Base-by-base conservation (phyloP, 2,329 filamentous ascomycete species). In the Dothistroma pini region DNA sequence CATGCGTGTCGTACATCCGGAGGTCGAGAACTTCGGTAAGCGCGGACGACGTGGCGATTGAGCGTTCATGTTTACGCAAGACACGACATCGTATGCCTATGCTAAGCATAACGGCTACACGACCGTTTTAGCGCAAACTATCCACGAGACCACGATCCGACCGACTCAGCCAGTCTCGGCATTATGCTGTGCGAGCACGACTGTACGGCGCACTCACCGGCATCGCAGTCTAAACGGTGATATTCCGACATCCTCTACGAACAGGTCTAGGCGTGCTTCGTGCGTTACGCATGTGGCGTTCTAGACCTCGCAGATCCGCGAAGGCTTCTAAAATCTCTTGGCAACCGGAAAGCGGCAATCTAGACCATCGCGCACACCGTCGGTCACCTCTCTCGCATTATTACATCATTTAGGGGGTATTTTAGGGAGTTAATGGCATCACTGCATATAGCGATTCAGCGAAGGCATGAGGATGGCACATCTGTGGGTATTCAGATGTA, bases 1-100 rank as follows among this genome's bases (percentile, higher is more conserved):
- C 74, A 96, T 96, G 83, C 87, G 92, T 38, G 93, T 97, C 54
- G 93, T 96, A 65, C 93, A 97, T 75, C 93, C 93, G 0, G 91
- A 96, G 63, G 84, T 93, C 59, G 89, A 93, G 65, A 88, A 90
- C 69, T 87, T 89, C n/a, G 89, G 90, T 68, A 89, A 88, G 76
- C 76, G 80, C 64, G 75, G 77, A 48, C 69, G 75, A 51, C 75
- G 78, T 53, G 75, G 77, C 53, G 64, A 64, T 21, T 66, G 54
- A 64, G 56, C 48, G 9, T 6, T 10, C 11, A 25, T 25, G 21
- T 14, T 16, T 6, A 51, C 11, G 48, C 48, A 7, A 31, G 10
- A 5, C 10, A 29, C 11, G 48, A 25, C 14, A 14, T 51, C 14
- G 48, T 51, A 14, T 35, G 19, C n/a, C 11, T 35, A 21, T 35